These are phyloP conservation scores for Calvatia gigantea DNA, from an alignment of 768 basidiomycete genomes.

Conservation along the genomic window DNA sequence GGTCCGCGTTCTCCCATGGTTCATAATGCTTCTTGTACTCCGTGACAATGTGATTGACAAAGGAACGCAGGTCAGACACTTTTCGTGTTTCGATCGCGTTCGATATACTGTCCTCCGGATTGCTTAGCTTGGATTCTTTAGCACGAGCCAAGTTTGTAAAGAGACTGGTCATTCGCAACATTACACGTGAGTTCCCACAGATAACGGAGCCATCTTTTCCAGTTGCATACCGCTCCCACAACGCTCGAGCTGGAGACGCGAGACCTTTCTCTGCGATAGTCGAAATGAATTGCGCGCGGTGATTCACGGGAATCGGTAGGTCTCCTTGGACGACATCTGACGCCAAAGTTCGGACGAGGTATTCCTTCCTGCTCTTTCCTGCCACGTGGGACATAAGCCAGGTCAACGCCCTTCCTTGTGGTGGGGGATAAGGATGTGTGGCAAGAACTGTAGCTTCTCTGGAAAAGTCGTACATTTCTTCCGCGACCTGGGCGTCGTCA, in stretches of 20 bases:
- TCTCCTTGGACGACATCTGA: conserved; percentile 41
- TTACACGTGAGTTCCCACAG: conserved; percentile 37
- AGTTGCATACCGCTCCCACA: conserved; percentile 55
- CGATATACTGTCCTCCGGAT: background rate
- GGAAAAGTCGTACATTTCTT: conserved; percentile 44
- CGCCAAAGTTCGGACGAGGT: conserved; percentile 48
- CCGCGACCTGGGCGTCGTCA: conserved; percentile 31
- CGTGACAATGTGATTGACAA: conserved; percentile 33
- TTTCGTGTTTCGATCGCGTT: background rate
- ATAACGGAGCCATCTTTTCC: conserved; percentile 40
- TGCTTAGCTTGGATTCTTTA: conserved; percentile 16
- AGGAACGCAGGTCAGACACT: background rate
- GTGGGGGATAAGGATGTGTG: conserved; percentile 45
- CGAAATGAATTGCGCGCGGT: conserved; percentile 49
- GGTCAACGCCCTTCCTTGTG: conserved; percentile 38
- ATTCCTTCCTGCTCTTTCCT: conserved; percentile 31
- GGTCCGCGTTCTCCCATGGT: conserved; percentile 44
- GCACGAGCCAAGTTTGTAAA: conserved; percentile 27
- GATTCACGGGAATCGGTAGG: conserved; percentile 37
- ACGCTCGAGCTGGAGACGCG: conserved; percentile 39
- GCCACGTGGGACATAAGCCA: conserved; percentile 54
- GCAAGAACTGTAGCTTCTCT: conserved; percentile 28
- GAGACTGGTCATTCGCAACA: conserved; percentile 52
- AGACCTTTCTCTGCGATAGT: conserved; percentile 44
- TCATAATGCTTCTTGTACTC: conserved; percentile 40